phyloP scores from a whole-genome alignment of 345 rosid species.

The Cardiospermum halicacabum region DNA sequence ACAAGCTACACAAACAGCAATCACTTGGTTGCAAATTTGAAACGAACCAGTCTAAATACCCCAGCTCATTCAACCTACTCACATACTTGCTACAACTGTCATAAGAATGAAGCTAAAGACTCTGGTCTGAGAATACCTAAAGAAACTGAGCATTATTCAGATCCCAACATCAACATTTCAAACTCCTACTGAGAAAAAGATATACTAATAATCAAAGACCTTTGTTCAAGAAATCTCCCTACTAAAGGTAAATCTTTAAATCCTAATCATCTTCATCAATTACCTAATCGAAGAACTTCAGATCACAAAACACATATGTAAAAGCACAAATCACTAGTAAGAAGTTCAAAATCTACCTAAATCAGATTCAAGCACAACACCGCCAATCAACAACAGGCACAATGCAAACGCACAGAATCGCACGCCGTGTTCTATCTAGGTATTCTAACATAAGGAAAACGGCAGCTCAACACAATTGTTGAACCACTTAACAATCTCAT shows the following conservation, averaged over 20 bases:
- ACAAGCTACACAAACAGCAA: neutral
- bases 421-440: neutral
- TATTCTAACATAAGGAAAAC: slow-evolving; percentile 2
- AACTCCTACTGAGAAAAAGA: neutral
- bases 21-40: slow-evolving; percentile 1
- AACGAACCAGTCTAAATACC: neutral
- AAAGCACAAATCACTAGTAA: neutral
- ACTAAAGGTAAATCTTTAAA: neutral
- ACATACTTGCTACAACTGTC: neutral
- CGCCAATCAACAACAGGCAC: neutral
- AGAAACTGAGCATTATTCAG: neutral
- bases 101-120: neutral
- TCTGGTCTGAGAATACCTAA: neutral
- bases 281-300: neutral
- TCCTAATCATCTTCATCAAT: neutral
- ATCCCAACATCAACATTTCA: neutral
- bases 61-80: neutral
- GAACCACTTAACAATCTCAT: neutral
- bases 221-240: neutral
- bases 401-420: slow-evolving; percentile 1
- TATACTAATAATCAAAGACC: neutral
- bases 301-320: neutral
- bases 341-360: neutral
- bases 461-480: slow-evolving; percentile 4
- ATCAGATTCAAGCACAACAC: slow-evolving; percentile 11